Conservation (phyloP, 2,329 filamentous ascomycete species). For the Diaporthe longicolla region DNA sequence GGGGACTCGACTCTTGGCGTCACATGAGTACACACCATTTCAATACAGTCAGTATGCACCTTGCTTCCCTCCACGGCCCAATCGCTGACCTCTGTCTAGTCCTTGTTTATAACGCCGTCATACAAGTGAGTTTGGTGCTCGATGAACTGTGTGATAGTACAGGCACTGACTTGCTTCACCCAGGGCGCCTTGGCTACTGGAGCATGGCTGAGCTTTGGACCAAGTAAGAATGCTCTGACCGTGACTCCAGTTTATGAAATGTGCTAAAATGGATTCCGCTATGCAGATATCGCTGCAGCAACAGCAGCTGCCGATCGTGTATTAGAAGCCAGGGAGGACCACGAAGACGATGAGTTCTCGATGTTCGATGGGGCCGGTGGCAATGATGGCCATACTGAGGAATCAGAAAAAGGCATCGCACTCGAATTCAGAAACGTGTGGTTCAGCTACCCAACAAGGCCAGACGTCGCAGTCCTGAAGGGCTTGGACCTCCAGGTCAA, state of each 20-base stretch:
- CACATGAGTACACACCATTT: constrained; percentile 50
- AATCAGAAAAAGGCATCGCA: constrained; percentile 48
- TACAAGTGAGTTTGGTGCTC: constrained; percentile 47
- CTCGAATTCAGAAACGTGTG: constrained; percentile 37
- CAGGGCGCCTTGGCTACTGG: constrained; percentile 48
- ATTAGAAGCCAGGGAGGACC: constrained; percentile 39
- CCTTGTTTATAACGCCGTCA: constrained; percentile 52
- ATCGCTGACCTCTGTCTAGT: constrained; percentile 24
- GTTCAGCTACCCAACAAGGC: constrained; percentile 38
- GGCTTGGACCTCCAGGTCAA: constrained; percentile 30
- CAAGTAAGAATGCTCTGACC: constrained; percentile 38
- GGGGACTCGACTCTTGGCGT: constrained; percentile 50
- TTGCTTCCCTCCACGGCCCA: accelerated
- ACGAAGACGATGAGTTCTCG: not conserved
- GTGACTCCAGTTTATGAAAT: accelerated
- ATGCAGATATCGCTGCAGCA: constrained; percentile 49
- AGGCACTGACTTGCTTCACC: not conserved
- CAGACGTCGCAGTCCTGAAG: constrained; percentile 16
- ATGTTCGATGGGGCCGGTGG: constrained; percentile 50
- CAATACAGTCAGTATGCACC: constrained; percentile 46
- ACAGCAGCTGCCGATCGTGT: constrained; percentile 51
- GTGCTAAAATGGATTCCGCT: not conserved
- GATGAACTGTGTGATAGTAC: accelerated
- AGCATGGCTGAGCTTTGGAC: constrained; percentile 52
- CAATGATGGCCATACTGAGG: not conserved